These are phyloP conservation scores for Psophocarpus tetragonolobus DNA, from an alignment of 306 rosid genomes.

Conservation along the genomic window DNA sequence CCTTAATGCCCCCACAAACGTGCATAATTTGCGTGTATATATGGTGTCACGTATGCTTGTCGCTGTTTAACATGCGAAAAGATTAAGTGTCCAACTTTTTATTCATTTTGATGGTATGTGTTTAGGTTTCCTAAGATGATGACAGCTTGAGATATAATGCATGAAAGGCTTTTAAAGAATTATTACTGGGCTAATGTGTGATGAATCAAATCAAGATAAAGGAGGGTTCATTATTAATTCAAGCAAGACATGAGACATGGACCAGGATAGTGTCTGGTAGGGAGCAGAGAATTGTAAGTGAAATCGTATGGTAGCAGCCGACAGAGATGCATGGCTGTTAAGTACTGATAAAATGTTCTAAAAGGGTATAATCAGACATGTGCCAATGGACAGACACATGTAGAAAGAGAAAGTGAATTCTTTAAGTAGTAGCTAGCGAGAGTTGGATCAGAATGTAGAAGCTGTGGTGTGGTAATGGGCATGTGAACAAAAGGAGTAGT, in stretches of 20 bases:
- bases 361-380: conserved; percentile 1
- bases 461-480: conserved; percentile 7
- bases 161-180: conserved; percentile 4
- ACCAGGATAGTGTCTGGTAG: conserved; percentile 30
- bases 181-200: background rate
- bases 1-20: conserved; percentile 27
- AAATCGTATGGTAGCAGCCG: conserved; percentile 19
- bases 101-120: conserved; percentile 15
- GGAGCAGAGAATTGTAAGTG: conserved; percentile 19
- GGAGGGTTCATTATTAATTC: conserved; percentile 1
- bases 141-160: conserved; percentile 19
- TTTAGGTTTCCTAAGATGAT: conserved; percentile 27
- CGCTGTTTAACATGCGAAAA: background rate
- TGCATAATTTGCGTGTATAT: conserved; percentile 24
- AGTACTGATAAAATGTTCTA: background rate
- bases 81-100: background rate
- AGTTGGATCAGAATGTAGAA: too few species aligned
- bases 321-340: conserved; percentile 20
- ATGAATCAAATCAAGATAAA: conserved; percentile 30
- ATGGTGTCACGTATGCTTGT: conserved; percentile 33
- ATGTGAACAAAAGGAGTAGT: conserved; percentile 3
- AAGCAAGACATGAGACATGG: conserved; percentile 6
- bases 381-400: conserved; percentile 9
- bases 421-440: background rate
- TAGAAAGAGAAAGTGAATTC: too few species aligned